These are phyloP conservation scores for Geotrichum carabidarum DNA, from an alignment of 1,139 yeast species.

Conservation along the genomic window DNA sequence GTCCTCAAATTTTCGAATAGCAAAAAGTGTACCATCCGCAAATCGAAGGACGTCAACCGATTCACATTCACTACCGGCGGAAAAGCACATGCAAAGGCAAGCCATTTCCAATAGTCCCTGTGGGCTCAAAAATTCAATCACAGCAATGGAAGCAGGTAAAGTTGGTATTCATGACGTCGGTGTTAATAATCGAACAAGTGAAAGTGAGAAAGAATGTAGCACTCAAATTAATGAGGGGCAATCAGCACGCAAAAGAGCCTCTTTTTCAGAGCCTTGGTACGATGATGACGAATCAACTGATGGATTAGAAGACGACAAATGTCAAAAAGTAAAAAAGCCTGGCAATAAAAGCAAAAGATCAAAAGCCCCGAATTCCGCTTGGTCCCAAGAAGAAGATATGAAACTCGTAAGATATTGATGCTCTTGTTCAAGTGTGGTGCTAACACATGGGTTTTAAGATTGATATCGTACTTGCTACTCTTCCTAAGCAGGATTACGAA, in stretches of 20 bases:
- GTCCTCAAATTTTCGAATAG: no score
- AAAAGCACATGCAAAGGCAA: background rate
- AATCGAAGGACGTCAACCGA: no score
- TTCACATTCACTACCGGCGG: no score
- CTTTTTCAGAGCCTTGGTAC: background rate
- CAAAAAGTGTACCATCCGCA: no score
- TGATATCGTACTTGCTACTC: slow-evolving; percentile 33
- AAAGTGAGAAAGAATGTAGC: background rate
- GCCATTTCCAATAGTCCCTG: background rate
- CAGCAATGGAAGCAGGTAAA: background rate
- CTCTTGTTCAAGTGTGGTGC: background rate
- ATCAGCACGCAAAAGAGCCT: background rate
- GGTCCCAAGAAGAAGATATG: slow-evolving; percentile 36
- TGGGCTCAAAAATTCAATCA: background rate
- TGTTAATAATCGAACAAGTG: background rate
- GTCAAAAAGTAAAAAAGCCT: background rate
- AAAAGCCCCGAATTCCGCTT: slow-evolving; percentile 35
- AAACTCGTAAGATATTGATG: slow-evolving; percentile 24
- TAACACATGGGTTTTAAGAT: slow-evolving; percentile 20
- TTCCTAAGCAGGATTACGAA: slow-evolving; percentile 35
- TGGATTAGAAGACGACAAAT: background rate
- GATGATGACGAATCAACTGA: slow-evolving; percentile 3
- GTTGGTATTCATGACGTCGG: background rate
- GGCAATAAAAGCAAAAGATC: slow-evolving; percentile 24
- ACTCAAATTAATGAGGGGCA: background rate